Conservation (phyloP, 139 green algal genomes). For the Coelastrella sp. region DNA sequence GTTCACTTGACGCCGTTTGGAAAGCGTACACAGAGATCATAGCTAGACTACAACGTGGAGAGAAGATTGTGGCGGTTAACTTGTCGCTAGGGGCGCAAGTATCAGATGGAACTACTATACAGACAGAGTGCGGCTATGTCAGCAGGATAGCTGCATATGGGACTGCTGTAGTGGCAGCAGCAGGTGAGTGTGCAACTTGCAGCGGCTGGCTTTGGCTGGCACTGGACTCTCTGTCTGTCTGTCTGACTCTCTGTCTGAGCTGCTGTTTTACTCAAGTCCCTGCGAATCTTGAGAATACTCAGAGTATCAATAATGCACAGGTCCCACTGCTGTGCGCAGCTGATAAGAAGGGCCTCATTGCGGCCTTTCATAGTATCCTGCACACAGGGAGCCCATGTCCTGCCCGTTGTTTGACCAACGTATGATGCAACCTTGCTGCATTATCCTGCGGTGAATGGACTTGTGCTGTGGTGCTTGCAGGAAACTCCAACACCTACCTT, state of each 20-base stretch:
- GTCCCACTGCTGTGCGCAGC: too few relatives aligned
- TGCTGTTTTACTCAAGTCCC: too few relatives aligned
- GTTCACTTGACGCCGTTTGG: background rate
- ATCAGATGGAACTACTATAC: background rate
- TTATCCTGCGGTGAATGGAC: background rate
- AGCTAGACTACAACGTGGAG: conserved; percentile 1
- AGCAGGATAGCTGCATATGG: conserved; percentile 13
- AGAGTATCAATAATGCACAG: too few relatives aligned
- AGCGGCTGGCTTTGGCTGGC: too few relatives aligned
- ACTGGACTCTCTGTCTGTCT: too few relatives aligned
- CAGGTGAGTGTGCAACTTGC: conserved; percentile 13
- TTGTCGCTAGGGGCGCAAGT: background rate
- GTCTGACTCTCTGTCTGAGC: too few relatives aligned
- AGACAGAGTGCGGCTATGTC: conserved; percentile 3
- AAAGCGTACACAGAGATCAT: conserved; percentile 19
- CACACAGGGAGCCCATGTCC: too few relatives aligned
- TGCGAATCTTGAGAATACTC: too few relatives aligned
- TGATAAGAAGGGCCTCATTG: too few relatives aligned
- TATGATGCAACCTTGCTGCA: background rate
- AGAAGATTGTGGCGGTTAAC: conserved; percentile 31
- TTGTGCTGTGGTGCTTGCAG: background rate
- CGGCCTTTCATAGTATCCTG: too few relatives aligned
- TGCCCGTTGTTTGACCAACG: too few relatives aligned
- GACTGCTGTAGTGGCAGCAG: conserved; percentile 12
- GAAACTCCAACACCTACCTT: background rate